These are phyloP conservation scores for Paxillus ammoniavirescens DNA, from an alignment of 768 basidiomycete genomes.

Conservation along the genomic window DNA sequence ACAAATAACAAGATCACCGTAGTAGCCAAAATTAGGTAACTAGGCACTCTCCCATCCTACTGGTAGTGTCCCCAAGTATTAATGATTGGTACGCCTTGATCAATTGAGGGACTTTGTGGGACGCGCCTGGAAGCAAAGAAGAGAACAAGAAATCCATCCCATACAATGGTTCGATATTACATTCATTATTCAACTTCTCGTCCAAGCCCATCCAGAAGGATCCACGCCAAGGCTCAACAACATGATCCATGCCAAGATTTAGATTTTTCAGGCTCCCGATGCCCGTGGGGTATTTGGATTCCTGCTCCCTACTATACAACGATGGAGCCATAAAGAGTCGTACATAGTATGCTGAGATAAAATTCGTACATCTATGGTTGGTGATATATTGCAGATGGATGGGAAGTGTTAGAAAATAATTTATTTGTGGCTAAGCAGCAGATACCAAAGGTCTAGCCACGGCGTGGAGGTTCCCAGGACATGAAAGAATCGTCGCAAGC, in stretches of 20 bases:
- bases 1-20: background rate
- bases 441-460: slow-evolving; percentile 18
- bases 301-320: background rate
- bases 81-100: too few species aligned
- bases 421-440: background rate
- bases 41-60: background rate
- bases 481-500: slow-evolving; percentile 57
- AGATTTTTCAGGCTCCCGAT: background rate
- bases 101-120: background rate
- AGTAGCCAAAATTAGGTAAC: slow-evolving; percentile 1
- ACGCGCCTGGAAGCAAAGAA: background rate
- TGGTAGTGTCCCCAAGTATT: background rate
- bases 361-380: background rate
- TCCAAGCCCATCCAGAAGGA: background rate
- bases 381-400: background rate
- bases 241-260: background rate
- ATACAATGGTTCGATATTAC: background rate
- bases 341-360: slow-evolving; percentile 5
- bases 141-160: background rate
- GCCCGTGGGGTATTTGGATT: background rate
- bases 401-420: background rate
- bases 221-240: background rate
- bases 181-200: background rate
- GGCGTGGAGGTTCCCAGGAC: slow-evolving; percentile 56
- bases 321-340: background rate